phyloP scores from a whole-genome alignment of 352 stramenopile genomes.

The Phytopythium delawarense region DNA sequence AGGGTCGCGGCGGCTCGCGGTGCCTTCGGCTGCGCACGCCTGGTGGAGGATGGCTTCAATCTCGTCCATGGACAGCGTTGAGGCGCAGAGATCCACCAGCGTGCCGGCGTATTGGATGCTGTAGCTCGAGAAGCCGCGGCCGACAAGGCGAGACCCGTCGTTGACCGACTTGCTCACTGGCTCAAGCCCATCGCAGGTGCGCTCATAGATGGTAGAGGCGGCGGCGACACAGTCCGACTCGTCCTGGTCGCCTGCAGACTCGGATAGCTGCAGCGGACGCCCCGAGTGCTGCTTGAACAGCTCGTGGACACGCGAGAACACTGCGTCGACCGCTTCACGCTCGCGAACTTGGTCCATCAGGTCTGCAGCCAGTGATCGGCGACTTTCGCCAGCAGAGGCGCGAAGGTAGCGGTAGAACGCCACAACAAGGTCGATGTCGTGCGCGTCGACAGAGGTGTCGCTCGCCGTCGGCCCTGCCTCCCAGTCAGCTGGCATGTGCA shows the following conservation, averaged over 20 bases:
- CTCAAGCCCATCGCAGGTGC: conserved; percentile 10
- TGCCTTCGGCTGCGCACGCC: conserved; percentile 18
- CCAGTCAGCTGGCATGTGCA: neutral
- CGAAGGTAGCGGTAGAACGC: conserved; percentile 80
- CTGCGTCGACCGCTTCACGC: conserved; percentile 46
- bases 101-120: conserved; percentile 59
- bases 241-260: conserved; percentile 11
- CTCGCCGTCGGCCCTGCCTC: conserved; percentile 1
- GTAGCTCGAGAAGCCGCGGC: conserved; percentile 56
- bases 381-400: conserved; percentile 27
- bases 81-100: conserved; percentile 45
- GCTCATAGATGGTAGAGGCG: conserved; percentile 25
- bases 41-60: conserved; percentile 27
- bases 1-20: neutral
- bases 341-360: conserved; percentile 36
- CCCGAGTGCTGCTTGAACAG: conserved; percentile 26
- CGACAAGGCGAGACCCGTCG: conserved; percentile 12
- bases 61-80: conserved; percentile 12
- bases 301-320: conserved; percentile 46
- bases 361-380: conserved; percentile 31
- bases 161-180: conserved; percentile 7
- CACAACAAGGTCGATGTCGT: conserved; percentile 70
- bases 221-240: conserved; percentile 36
- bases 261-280: conserved; percentile 20
- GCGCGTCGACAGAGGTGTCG: conserved; percentile 45